A percentile compares a stretch with the other conserved stretches of the same genome.
Conservation (phyloP, 2,329 filamentous ascomycete species). For the Xylaria sp. region DNA sequence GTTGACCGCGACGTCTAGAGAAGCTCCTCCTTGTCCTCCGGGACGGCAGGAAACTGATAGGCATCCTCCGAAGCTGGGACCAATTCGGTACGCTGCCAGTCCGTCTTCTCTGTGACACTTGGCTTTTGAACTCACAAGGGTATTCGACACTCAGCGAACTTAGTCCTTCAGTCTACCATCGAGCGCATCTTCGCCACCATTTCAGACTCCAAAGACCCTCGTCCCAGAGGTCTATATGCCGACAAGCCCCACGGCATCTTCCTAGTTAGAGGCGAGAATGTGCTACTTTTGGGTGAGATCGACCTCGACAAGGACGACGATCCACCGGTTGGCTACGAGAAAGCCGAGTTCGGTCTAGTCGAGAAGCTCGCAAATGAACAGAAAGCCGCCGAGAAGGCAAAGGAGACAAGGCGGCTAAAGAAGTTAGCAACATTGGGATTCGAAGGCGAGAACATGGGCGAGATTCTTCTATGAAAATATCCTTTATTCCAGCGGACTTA, state of each 20-base stretch:
- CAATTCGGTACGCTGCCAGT: conserved; percentile 80
- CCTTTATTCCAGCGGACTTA: not conserved
- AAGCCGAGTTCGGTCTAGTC: conserved; percentile 74
- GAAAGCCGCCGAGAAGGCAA: conserved; percentile 73
- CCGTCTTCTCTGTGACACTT: not conserved
- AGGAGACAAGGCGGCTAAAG: conserved; percentile 76
- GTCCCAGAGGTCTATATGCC: conserved; percentile 72
- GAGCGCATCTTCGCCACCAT: conserved; percentile 79
- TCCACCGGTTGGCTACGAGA: conserved; percentile 73
- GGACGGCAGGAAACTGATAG: conserved; percentile 93
- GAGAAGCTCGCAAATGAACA: conserved; percentile 77
- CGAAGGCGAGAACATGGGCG: conserved; percentile 84
- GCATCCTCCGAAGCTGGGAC: conserved; percentile 94
- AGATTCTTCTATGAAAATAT: conserved; percentile 67
- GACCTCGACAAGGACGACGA: conserved; percentile 97
- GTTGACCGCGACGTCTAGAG: conserved; percentile 66
- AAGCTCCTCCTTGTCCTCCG: conserved; percentile 92
- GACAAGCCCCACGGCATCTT: conserved; percentile 89
- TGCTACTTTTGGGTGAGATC: conserved; percentile 94
- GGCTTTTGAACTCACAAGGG: not conserved
- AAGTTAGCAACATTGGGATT: conserved; percentile 84
- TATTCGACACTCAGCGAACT: conserved; percentile 72
- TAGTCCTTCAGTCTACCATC: conserved; percentile 91
- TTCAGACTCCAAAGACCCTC: conserved; percentile 48
- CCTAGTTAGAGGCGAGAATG: conserved; percentile 94